phyloP scores from a whole-genome alignment of 768 basidiomycete genomes.

The Sarcodon aspratus region DNA sequence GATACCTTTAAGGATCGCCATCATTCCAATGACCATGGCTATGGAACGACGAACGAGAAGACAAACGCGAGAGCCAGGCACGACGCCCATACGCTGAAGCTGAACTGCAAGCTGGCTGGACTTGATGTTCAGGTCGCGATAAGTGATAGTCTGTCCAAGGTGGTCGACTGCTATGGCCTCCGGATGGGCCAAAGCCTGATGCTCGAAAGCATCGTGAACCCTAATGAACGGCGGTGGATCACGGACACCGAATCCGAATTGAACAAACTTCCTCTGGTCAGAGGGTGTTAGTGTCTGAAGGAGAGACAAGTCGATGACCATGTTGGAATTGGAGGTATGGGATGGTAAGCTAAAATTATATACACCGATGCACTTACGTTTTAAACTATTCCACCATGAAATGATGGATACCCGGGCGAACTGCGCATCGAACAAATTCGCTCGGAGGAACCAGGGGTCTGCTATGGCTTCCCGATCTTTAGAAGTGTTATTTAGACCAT shows the following conservation, averaged over 20 bases:
- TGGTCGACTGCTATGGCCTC: slow-evolving; percentile 36
- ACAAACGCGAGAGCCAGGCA: slow-evolving; percentile 39
- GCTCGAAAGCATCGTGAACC: slow-evolving; percentile 46
- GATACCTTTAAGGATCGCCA: slow-evolving; percentile 34
- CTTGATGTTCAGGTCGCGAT: slow-evolving; percentile 34
- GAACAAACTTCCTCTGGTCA: slow-evolving; percentile 32
- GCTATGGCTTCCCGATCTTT: too few relatives aligned
- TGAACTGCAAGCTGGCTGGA: slow-evolving; percentile 34
- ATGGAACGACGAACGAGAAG: slow-evolving; percentile 45
- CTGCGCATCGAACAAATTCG: too few relatives aligned
- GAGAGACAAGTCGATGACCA: slow-evolving; percentile 6
- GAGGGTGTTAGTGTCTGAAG: slow-evolving; percentile 11
- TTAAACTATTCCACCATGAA: too few relatives aligned
- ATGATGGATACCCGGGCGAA: too few relatives aligned
- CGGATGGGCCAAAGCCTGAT: slow-evolving; percentile 29
- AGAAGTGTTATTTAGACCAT: too few relatives aligned
- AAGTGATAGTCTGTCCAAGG: slow-evolving; percentile 34
- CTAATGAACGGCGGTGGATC: slow-evolving; percentile 30
- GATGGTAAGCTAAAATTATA: too few relatives aligned
- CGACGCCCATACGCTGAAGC: slow-evolving; percentile 31
- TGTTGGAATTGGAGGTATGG: slow-evolving; percentile 2
- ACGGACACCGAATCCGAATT: slow-evolving; percentile 31
- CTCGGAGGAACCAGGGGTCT: too few relatives aligned
- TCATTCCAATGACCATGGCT: slow-evolving; percentile 38
- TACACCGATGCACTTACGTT: too few relatives aligned